Percentiles rank a stretch among this genome's conserved stretches.
Conservation (phyloP, 441 rosid species). For the Adansonia rubrostipa region DNA sequence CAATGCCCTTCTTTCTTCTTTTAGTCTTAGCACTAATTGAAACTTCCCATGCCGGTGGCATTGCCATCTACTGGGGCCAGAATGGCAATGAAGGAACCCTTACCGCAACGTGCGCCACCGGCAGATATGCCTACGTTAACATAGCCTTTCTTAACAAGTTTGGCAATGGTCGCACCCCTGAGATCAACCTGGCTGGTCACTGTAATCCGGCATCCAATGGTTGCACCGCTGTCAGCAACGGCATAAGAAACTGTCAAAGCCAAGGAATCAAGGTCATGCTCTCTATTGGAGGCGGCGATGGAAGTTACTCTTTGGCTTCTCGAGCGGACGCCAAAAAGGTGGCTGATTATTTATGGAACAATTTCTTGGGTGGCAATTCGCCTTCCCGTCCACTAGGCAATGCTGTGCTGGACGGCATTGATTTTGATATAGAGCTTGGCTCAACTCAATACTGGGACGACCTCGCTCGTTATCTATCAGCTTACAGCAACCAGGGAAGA, state of each 20-base stretch:
- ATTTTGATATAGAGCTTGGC: conserved; percentile 49
- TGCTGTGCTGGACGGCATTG: conserved; percentile 48
- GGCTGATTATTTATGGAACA: conserved; percentile 32
- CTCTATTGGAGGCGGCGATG: background rate
- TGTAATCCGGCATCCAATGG: background rate
- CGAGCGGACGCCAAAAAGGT: conserved; percentile 39
- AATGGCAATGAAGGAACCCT: conserved; percentile 6
- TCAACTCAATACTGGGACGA: conserved; percentile 38
- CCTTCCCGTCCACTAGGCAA: background rate
- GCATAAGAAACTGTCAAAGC: background rate
- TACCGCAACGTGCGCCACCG: background rate
- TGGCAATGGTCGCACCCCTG: background rate
- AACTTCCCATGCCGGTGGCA: background rate
- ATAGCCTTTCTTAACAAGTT: background rate
- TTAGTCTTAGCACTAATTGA: background rate
- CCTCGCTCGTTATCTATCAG: conserved; percentile 30
- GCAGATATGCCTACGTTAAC: background rate
- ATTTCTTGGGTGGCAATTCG: background rate
- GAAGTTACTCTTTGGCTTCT: conserved; percentile 24
- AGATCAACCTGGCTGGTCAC: background rate
- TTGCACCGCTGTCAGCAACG: background rate
- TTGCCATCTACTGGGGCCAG: background rate
- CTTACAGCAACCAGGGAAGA: conserved; percentile 7
- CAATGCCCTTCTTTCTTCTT: background rate
- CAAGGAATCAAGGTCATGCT: background rate